Evolutionary conservation across 148 eudicot genomes (phyloP).

Genomic region (Amaranthus palmeri): DNA sequence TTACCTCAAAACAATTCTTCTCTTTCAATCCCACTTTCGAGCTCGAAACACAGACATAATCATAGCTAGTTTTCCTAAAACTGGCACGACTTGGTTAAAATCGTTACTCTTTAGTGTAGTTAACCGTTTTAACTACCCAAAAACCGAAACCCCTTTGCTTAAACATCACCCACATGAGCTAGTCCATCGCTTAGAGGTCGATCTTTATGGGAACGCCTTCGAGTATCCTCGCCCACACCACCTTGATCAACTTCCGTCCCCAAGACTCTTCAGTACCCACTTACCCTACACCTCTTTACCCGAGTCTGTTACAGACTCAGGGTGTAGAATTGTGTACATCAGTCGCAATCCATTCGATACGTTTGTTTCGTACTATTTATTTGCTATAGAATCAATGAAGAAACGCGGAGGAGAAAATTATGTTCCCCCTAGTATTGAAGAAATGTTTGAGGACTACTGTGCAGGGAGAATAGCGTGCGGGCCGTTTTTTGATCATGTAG

Average conservation of each 20-base stretch:
- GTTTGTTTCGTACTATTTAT: constrained; percentile 16
- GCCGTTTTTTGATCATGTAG: constrained; percentile 34
- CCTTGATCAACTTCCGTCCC: background rate
- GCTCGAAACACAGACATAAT: constrained; percentile 11
- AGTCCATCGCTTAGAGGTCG: background rate
- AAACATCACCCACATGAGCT: constrained; percentile 5
- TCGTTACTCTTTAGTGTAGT: constrained; percentile 6
- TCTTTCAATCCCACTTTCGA: constrained; percentile 12
- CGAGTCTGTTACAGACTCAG: background rate
- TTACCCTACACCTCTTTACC: constrained; percentile 19
- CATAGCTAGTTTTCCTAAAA: constrained; percentile 12
- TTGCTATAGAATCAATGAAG: too few relatives aligned
- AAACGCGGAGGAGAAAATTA: background rate
- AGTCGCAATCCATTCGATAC: constrained; percentile 22
- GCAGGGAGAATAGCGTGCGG: constrained; percentile 26
- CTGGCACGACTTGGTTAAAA: constrained; percentile 27
- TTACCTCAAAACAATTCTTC: too few relatives aligned
- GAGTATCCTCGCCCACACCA: background rate
- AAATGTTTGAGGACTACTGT: constrained; percentile 34
- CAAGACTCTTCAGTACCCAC: constrained; percentile 22
- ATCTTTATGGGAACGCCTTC: background rate
- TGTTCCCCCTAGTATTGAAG: background rate
- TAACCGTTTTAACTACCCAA: background rate
- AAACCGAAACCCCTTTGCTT: background rate
- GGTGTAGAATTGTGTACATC: constrained; percentile 1